Base-by-base conservation (phyloP, 2,329 filamentous ascomycete species). In the Colletotrichum viniferum region DNA sequence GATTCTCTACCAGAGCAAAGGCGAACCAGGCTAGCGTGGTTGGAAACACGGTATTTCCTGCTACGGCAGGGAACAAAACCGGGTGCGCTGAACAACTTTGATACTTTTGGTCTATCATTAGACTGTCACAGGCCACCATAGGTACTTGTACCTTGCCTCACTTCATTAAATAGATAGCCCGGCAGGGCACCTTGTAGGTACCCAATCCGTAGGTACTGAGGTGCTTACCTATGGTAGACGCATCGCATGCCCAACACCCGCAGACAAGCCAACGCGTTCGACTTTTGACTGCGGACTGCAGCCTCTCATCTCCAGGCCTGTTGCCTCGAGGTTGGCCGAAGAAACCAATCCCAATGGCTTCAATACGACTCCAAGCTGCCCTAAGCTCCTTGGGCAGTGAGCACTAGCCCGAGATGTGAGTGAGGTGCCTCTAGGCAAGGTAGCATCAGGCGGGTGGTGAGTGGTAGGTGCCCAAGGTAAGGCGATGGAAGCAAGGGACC, bases 1-100 rank as follows among this genome's bases (percentile, higher is more conserved):
- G 63, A 74, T 72, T 72, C 69, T 43, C 72, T 69, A 72, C 69
- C 38, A 55, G 26, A 36, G 43, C 38, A 68, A 60, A 38, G 69
- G 72, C 55, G 70, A 71, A 62, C 21, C 61, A 72, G 36, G 60
- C 68, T 71, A 72, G 72, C 68, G 61, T 30, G 36, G 68, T 71
- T 67, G 69, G 38, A 21, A 7, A 18, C 12, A 21, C 62, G 61
- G 72, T 72, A 74, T 28, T 38, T 56, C n/a, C 48, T 74, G 72
- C 24, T 74, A 74, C 21, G 36, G 14, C 24, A 24, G 3, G 30
- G 24, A 38, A 43, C 14, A 8, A 26, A 14, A 14, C 34, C 32
- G n/a, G 6, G 69, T 21, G 52, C 26, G 30, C 62, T 26, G 48
- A 62, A 55, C 43, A 69, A 70, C 71, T 63, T 32, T 56, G 61